Percentiles rank a stretch among this genome's conserved stretches.
Evolutionary conservation across 305 asterid species (phyloP).

Genomic region (Fraxinus velutina): DNA sequence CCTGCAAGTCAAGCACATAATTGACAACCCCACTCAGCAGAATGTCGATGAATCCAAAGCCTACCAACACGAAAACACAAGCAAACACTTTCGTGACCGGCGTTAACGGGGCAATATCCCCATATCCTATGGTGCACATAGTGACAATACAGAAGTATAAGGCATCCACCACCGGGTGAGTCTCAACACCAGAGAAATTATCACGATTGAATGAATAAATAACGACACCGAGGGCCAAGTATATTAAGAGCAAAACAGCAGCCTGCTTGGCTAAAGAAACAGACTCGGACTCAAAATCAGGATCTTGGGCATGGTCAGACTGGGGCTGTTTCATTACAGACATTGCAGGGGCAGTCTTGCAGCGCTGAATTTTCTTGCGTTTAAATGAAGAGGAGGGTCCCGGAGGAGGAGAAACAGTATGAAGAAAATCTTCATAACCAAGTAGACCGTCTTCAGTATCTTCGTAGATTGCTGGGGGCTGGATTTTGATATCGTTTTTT

Average conservation of each 20-base stretch:
- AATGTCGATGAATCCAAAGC: conserved; percentile 56
- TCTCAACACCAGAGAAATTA: conserved; percentile 50
- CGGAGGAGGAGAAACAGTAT: background rate
- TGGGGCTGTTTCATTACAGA: conserved; percentile 26
- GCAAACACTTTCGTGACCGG: conserved; percentile 47
- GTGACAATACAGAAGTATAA: conserved; percentile 60
- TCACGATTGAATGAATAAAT: conserved; percentile 47
- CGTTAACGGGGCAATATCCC: conserved; percentile 51
- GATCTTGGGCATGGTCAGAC: conserved; percentile 7
- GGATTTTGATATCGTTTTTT: background rate
- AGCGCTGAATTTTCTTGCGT: conserved; percentile 36
- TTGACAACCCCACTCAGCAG: conserved; percentile 46
- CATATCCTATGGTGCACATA: conserved; percentile 66
- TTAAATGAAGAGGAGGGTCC: conserved; percentile 9
- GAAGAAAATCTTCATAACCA: background rate
- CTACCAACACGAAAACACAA: conserved; percentile 49
- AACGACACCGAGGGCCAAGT: conserved; percentile 44
- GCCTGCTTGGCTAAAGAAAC: conserved; percentile 41
- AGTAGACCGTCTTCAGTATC: background rate
- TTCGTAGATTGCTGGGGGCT: background rate
- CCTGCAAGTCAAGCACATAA: conserved; percentile 57
- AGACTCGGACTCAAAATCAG: conserved; percentile 24
- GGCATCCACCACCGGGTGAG: conserved; percentile 56
- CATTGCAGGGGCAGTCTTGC: conserved; percentile 54
- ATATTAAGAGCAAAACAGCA: conserved; percentile 32